Percentiles rank a stretch among this genome's conserved stretches.
Conservation (phyloP, 441 rosid species). For the Mallotus repandus region DNA sequence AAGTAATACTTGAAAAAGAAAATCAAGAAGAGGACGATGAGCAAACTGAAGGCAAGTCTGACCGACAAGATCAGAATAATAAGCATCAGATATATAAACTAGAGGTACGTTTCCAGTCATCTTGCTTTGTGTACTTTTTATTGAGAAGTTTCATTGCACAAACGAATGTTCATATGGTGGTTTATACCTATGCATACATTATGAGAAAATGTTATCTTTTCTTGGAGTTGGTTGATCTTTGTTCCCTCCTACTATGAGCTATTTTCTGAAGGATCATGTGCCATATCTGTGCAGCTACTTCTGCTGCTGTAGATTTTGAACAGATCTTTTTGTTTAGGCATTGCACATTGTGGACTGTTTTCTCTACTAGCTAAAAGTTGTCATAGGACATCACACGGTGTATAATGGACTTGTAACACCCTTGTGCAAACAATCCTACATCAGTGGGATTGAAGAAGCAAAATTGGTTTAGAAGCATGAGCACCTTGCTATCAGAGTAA, state of each 20-base stretch:
- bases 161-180: background rate
- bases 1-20: slow-evolving; percentile 79
- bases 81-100: slow-evolving; percentile 73
- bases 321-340: background rate
- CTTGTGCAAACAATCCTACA: background rate
- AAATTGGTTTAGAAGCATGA: background rate
- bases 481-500: background rate
- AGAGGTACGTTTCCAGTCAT: slow-evolving; percentile 55
- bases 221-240: background rate
- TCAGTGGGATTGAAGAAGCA: background rate
- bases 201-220: background rate
- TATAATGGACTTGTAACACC: background rate
- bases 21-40: slow-evolving; percentile 67
- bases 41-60: slow-evolving; percentile 57
- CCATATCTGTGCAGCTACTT: background rate
- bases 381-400: background rate
- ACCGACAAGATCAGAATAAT: slow-evolving; percentile 64
- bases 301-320: background rate
- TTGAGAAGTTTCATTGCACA: background rate
- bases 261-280: background rate
- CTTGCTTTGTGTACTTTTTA: slow-evolving; percentile 3
- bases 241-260: background rate
- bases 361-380: background rate
- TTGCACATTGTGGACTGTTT: background rate
- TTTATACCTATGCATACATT: background rate